phyloP scores from a whole-genome alignment of 257 asterid species.

The Anisodus tanguticus region DNA sequence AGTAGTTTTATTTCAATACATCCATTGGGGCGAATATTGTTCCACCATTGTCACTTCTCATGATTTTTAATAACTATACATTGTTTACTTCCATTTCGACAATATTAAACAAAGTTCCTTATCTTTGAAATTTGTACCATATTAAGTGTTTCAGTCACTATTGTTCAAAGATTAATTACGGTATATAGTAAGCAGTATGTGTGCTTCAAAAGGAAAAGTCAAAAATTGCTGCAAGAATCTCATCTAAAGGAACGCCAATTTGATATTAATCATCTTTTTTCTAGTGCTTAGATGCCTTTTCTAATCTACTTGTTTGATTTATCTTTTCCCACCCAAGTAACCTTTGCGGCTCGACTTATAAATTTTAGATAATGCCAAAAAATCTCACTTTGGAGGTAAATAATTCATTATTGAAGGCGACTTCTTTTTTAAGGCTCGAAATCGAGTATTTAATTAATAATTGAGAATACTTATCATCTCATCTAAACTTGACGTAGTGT shows the following conservation, averaged over 20 bases:
- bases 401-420: background rate
- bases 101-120: background rate
- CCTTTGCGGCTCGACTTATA: background rate
- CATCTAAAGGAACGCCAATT: background rate
- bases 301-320: background rate
- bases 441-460: background rate
- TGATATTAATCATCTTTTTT: background rate
- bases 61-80: background rate
- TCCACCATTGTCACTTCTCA: constrained; percentile 7
- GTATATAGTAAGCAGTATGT: background rate
- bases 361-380: background rate
- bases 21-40: background rate
- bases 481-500: background rate
- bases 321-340: background rate
- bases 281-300: background rate
- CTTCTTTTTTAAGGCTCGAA: background rate
- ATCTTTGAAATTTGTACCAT: background rate
- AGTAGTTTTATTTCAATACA: background rate
- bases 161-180: background rate
- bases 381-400: background rate
- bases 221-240: constrained; percentile 25
- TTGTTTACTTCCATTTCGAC: background rate
- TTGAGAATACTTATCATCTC: background rate
- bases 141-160: background rate
- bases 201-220: background rate